Percentiles rank a stretch among this genome's conserved stretches.
These are phyloP conservation scores for Viola odorata DNA, from an alignment of 345 rosid genomes.

Conservation along the genomic window DNA sequence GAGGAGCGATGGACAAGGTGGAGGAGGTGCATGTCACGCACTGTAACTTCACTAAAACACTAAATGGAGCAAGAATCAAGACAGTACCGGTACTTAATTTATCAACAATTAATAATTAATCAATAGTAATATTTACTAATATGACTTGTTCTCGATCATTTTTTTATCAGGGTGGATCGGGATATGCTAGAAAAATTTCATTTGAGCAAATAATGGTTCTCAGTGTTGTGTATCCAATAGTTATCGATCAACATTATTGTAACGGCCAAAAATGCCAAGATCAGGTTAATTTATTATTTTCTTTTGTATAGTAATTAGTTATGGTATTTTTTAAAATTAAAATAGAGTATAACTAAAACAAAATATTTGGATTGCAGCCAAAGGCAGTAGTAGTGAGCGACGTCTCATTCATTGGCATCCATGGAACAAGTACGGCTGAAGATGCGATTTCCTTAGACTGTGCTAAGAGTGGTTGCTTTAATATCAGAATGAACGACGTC, in stretches of 20 bases:
- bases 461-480: constrained; percentile 17
- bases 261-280: not conserved
- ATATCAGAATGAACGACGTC: constrained; percentile 15
- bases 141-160: no score
- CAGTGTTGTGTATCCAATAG: constrained; percentile 19
- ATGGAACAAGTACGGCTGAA: constrained; percentile 18
- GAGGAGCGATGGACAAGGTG: not conserved
- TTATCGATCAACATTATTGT: constrained; percentile 28
- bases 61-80: not conserved
- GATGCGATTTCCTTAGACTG: constrained; percentile 29
- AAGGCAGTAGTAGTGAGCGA: constrained; percentile 25
- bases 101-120: not conserved
- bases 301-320: no score
- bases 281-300: not conserved
- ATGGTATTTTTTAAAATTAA: no score
- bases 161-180: constrained; percentile 23
- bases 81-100: not conserved
- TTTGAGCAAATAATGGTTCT: constrained; percentile 22
- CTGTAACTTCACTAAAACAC: not conserved
- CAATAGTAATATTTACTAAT: no score
- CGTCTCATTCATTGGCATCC: constrained; percentile 13
- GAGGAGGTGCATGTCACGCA: not conserved
- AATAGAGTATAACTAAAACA: no score
- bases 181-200: constrained; percentile 18
- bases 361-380: constrained; percentile 6